A percentile compares a stretch with the other conserved stretches of the same genome.
phyloP scores from a whole-genome alignment of 306 rosid genomes.

The Fragaria ananassa region DNA sequence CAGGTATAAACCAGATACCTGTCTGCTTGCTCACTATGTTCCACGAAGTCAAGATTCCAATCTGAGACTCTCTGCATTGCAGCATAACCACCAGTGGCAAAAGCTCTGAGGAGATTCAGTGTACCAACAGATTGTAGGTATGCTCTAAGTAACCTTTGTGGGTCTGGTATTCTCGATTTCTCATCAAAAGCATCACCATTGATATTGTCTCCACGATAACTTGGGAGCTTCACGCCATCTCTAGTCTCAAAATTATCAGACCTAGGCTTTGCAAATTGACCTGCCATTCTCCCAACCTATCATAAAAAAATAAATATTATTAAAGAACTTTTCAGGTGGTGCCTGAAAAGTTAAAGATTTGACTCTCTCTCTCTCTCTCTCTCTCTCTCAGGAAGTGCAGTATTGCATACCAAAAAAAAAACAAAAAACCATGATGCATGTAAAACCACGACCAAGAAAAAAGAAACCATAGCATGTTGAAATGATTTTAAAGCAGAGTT shows the following conservation, averaged over 20 bases:
- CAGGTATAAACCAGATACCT: slow-evolving; percentile 20
- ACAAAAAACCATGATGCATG: not conserved
- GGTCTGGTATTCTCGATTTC: slow-evolving; percentile 38
- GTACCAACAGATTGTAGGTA: slow-evolving; percentile 49
- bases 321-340: not conserved
- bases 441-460: not conserved
- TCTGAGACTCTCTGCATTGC: slow-evolving; percentile 44
- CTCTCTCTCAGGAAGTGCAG: too few species aligned
- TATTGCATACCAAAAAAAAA: not conserved
- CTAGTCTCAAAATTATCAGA: slow-evolving; percentile 36
- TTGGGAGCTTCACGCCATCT: slow-evolving; percentile 40
- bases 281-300: slow-evolving; percentile 48
- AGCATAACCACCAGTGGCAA: slow-evolving; percentile 48
- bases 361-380: too few species aligned
- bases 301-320: not conserved
- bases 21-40: slow-evolving; percentile 38
- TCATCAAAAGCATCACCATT: slow-evolving; percentile 39
- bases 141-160: slow-evolving; percentile 42
- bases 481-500: not conserved
- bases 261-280: slow-evolving; percentile 45
- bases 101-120: slow-evolving; percentile 41
- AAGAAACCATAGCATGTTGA: too few species aligned
- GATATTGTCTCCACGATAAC: slow-evolving; percentile 42
- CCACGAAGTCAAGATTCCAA: slow-evolving; percentile 47
- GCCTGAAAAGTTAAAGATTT: not conserved